phyloP scores from a whole-genome alignment of 2,329 filamentous ascomycete species.

The Bipolaris sorokiniana region DNA sequence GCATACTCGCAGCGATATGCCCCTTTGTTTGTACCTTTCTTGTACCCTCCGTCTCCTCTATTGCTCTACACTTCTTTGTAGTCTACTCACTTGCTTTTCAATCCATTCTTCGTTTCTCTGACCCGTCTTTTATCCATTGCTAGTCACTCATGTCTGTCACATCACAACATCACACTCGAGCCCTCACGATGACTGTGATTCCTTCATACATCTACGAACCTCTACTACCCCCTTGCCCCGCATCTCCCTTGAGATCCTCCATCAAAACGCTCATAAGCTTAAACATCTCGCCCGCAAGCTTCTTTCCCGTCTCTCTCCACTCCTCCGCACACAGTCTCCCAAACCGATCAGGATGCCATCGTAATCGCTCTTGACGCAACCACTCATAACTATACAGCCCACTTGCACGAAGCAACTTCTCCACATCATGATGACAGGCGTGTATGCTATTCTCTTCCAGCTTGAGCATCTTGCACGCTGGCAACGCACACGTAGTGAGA shows the following conservation, averaged over 20 bases:
- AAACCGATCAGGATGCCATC: conserved; percentile 49
- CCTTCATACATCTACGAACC: background rate
- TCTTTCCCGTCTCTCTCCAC: conserved; percentile 41
- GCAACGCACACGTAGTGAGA: conserved; percentile 30
- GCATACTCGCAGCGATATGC: background rate
- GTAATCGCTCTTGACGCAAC: conserved; percentile 42
- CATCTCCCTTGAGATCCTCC: conserved; percentile 24
- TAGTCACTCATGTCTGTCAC: background rate
- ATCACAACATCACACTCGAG: background rate
- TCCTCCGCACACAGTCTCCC: conserved; percentile 41
- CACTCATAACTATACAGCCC: conserved; percentile 46
- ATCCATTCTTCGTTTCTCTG: no score
- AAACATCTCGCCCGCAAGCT: conserved; percentile 47
- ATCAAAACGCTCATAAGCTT: conserved; percentile 44
- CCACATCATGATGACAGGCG: conserved; percentile 46
- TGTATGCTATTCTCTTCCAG: conserved; percentile 30
- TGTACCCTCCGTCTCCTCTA: background rate
- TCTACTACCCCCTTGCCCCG: background rate
- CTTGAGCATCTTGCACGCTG: conserved; percentile 34
- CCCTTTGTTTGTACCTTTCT: background rate
- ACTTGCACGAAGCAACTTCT: conserved; percentile 37
- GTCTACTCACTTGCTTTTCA: background rate
- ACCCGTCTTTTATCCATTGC: background rate
- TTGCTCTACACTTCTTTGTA: background rate
- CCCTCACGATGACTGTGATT: background rate